phyloP scores from a whole-genome alignment of 257 asterid genomes.

The Capsicum chinense region DNA sequence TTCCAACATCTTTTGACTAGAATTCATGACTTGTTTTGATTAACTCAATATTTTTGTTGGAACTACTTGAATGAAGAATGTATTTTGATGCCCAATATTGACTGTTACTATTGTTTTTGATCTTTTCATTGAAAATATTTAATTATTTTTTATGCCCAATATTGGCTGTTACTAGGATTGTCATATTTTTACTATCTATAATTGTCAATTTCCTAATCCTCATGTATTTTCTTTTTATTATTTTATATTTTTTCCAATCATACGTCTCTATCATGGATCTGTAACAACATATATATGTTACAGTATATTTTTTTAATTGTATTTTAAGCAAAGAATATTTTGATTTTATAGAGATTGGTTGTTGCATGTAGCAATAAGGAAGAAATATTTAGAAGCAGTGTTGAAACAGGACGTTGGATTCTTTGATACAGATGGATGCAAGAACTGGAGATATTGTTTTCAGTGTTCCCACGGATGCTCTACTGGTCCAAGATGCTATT shows the following conservation, averaged over 20 bases:
- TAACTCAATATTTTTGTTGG: too few relatives aligned
- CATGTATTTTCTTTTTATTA: conserved; percentile 24
- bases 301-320: too few relatives aligned
- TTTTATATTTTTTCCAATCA: conserved; percentile 46
- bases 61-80: too few relatives aligned
- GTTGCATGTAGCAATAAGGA: conserved; percentile 96
- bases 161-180: too few relatives aligned
- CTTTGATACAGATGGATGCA: conserved; percentile 85
- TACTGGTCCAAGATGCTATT: conserved; percentile 98
- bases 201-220: conserved; percentile 37
- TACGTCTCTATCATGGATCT: conserved; percentile 60
- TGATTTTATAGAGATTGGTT: conserved; percentile 70
- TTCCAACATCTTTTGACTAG: too few relatives aligned
- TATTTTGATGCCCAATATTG: too few relatives aligned
- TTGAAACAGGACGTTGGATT: conserved; percentile 99
- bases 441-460: conserved; percentile 97
- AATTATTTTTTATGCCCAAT: too few relatives aligned
- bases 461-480: conserved; percentile 94
- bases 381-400: conserved; percentile 90
- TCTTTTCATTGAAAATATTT: too few relatives aligned
- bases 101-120: too few relatives aligned
- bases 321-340: background rate
- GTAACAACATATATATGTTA: background rate
- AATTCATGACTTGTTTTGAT: too few relatives aligned
- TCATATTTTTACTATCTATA: conserved; percentile 45